Conservation (phyloP, 345 rosid species). For the Populus deltoides region DNA sequence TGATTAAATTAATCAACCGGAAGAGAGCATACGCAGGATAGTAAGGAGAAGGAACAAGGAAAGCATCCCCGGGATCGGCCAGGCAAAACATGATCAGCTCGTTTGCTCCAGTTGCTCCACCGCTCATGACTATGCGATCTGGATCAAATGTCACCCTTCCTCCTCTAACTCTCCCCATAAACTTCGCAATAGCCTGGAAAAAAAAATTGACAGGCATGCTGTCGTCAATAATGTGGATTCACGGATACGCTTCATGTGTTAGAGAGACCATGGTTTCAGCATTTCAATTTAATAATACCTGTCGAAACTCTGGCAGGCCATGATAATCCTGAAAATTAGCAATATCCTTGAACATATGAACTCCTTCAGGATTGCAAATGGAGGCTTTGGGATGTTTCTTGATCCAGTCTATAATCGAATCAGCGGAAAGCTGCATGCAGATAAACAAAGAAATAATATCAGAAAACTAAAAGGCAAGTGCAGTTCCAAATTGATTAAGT, state of each 20-base stretch:
- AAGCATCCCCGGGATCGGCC: conserved; percentile 83
- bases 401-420: conserved; percentile 61
- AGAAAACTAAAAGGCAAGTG: not conserved
- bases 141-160: conserved; percentile 60
- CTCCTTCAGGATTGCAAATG: conserved; percentile 68
- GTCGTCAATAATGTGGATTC: too few relatives aligned
- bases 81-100: conserved; percentile 77
- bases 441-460: not conserved
- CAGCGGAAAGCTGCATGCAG: conserved; percentile 59
- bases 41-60: conserved; percentile 76
- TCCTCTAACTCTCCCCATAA: conserved; percentile 72
- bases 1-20: not conserved
- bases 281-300: conserved; percentile 32
- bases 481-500: not conserved
- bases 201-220: too few relatives aligned
- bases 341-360: conserved; percentile 48
- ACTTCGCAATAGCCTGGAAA: conserved; percentile 65
- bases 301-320: conserved; percentile 64
- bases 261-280: too few relatives aligned
- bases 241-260: too few relatives aligned
- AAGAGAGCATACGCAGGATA: conserved; percentile 61
- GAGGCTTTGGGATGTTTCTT: conserved; percentile 62
- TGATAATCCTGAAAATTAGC: conserved; percentile 87
- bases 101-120: conserved; percentile 88
- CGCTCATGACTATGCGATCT: conserved; percentile 69